Conservation (phyloP, 164 flowering plant genomes). For the Aristolochia contorta region DNA sequence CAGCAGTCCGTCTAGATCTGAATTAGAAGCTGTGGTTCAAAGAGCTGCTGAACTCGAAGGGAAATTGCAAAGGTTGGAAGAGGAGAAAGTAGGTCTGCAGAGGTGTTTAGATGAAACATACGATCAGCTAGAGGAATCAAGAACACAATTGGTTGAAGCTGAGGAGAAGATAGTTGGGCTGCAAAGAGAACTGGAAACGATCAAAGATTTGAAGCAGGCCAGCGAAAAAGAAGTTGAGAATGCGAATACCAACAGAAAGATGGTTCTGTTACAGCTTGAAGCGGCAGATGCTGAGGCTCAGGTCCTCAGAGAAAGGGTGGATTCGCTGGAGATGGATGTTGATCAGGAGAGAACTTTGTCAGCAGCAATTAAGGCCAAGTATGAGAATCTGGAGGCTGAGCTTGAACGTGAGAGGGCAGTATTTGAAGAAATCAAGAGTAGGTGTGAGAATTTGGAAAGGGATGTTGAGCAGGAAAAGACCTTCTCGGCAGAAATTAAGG, state of each 20-base stretch:
- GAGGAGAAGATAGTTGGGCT: conserved; percentile 40
- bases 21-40: conserved; percentile 30
- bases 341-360: conserved; percentile 43
- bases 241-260: conserved; percentile 12
- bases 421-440: conserved; percentile 25
- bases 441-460: conserved; percentile 40
- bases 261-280: conserved; percentile 38
- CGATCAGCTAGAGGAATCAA: conserved; percentile 22
- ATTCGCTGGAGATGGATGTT: conserved; percentile 35
- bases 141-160: conserved; percentile 32
- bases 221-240: conserved; percentile 15
- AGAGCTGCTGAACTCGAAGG: conserved; percentile 39
- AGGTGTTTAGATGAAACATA: conserved; percentile 31
- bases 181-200: conserved; percentile 33
- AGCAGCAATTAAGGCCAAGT: conserved; percentile 27
- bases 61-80: conserved; percentile 29
- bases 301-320: conserved; percentile 32
- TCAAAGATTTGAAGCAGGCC: conserved; percentile 33
- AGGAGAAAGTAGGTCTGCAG: conserved; percentile 37
- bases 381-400: conserved; percentile 45
- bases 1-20: conserved; percentile 23
- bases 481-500: conserved; percentile 26
- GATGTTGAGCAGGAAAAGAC: conserved; percentile 41
- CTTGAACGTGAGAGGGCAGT: conserved; percentile 39
- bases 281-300: conserved; percentile 39